Evolutionary conservation across 2,329 filamentous ascomycete genomes (phyloP).

Genomic region (Penicillium sp.): DNA sequence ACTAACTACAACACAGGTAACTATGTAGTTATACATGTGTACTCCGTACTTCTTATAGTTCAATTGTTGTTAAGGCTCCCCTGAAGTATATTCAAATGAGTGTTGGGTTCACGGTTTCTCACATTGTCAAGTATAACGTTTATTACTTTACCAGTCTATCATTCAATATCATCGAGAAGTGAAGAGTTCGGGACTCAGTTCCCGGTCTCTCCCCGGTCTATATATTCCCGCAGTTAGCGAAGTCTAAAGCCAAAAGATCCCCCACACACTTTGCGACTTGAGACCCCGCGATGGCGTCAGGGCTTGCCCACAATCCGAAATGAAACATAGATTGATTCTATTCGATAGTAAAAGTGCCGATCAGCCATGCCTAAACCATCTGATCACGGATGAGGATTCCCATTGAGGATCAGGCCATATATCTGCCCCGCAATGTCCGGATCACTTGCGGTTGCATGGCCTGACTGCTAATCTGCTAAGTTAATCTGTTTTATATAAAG

Average conservation of each 20-base stretch:
- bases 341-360: background rate
- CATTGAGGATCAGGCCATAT: constrained; percentile 15
- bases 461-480: constrained; percentile 7
- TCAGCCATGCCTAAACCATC: constrained; percentile 2
- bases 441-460: constrained; percentile 15
- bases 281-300: constrained; percentile 20
- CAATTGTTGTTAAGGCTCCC: too few species aligned
- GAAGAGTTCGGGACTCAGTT: background rate
- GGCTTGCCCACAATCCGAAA: constrained; percentile 7
- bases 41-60: too few species aligned
- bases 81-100: too few species aligned
- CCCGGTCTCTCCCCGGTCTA: background rate
- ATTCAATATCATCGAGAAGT: background rate
- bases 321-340: background rate
- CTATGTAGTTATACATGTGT: too few species aligned
- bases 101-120: too few species aligned
- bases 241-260: background rate
- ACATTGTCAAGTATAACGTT: too few species aligned
- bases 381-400: constrained; percentile 12
- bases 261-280: constrained; percentile 9
- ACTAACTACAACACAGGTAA: too few species aligned
- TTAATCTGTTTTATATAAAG: constrained; percentile 9
- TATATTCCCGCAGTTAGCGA: background rate
- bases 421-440: constrained; percentile 14
- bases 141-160: too few species aligned